Conservation (phyloP, 176 grass and related monocot genomes). For the Miscanthus lutarioriparius region DNA sequence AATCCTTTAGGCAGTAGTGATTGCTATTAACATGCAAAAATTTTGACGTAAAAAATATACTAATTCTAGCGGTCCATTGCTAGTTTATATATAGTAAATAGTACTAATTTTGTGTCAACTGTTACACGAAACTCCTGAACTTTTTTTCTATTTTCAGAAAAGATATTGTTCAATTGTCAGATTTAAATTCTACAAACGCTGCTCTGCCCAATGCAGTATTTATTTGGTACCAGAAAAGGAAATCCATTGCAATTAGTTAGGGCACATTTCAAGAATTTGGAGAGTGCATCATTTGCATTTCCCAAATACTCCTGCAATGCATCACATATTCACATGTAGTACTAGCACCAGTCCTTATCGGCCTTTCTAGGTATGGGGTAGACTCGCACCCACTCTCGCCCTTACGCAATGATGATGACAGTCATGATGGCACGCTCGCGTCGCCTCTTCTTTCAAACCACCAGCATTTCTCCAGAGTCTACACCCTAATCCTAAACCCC, state of each 20-base stretch:
- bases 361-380: conserved; percentile 16
- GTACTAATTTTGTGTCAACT: background rate
- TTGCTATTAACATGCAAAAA: too few species aligned
- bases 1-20: too few species aligned
- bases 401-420: conserved; percentile 38
- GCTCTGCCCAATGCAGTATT: background rate
- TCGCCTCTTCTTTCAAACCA: background rate
- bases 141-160: background rate
- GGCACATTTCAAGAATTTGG: background rate
- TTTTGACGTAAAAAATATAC: too few species aligned
- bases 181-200: background rate
- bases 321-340: too few species aligned
- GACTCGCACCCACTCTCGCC: conserved; percentile 14
- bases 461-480: background rate
- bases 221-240: too few species aligned
- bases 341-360: too few species aligned
- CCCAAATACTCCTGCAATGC: background rate
- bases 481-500: background rate
- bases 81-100: background rate
- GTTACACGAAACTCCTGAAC: background rate
- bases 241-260: background rate
- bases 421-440: background rate
- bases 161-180: background rate
- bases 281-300: background rate
- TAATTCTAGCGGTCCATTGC: background rate